Evolutionary conservation across 2,329 filamentous ascomycete species (phyloP).

Genomic region (Diaporthe longicolla): DNA sequence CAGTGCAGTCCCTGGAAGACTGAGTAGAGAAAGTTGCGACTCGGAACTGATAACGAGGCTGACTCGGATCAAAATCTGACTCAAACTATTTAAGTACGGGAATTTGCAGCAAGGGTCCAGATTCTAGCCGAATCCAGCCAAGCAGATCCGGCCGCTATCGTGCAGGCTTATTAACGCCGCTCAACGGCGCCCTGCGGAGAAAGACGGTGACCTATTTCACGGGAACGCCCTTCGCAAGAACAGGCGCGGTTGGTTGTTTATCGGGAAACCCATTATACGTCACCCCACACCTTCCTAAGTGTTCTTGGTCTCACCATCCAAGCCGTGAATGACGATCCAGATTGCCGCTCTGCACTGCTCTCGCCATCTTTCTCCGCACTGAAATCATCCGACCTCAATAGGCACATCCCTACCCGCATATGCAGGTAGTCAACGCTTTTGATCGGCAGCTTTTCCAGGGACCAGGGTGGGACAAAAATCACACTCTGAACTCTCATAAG

Average conservation of each 20-base stretch:
- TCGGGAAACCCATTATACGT: not conserved
- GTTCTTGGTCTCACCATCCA: slow-evolving; percentile 11
- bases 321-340: not conserved
- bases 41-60: slow-evolving; percentile 6
- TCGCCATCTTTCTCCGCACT: slow-evolving; percentile 27
- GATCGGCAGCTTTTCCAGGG: not conserved
- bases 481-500: not conserved
- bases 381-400: not conserved
- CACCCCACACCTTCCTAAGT: not conserved
- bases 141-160: slow-evolving; percentile 22
- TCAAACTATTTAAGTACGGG: slow-evolving; percentile 7
- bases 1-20: not conserved
- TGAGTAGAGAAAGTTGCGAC: not conserved
- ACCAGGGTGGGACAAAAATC: not conserved
- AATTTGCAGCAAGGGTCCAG: slow-evolving; percentile 19
- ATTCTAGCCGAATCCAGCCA: slow-evolving; percentile 16
- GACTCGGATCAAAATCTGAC: slow-evolving; percentile 22
- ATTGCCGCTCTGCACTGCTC: slow-evolving; percentile 5
- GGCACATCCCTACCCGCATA: slow-evolving; percentile 7
- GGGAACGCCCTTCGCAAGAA: slow-evolving; percentile 8
- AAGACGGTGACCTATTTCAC: not conserved
- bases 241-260: not conserved
- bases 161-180: slow-evolving; percentile 22
- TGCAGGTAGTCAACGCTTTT: not conserved
- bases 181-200: not conserved